Base-by-base conservation (phyloP, 1,284 basidiomycete genomes). In the Cutaneotrichosporon cyanovorans region DNA sequence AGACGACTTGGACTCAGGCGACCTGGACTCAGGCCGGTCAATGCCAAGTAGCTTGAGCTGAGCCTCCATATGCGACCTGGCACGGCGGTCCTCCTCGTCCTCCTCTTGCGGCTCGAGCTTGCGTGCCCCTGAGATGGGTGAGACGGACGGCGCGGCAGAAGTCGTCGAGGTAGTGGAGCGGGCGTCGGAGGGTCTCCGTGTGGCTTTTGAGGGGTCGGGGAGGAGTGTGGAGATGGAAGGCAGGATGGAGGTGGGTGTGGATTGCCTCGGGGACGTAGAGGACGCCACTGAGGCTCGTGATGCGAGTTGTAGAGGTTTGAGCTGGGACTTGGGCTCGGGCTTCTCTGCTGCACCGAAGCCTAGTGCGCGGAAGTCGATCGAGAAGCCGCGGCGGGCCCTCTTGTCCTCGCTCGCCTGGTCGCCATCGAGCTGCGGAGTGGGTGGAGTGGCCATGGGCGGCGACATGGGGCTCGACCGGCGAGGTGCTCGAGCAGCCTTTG, bases 31-130 rank as follows among this genome's bases (percentile, higher is more conserved):
- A 32, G 31, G 31, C n/a, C 12, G 31, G 31, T 32, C 81, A 48
- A 91, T 85, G 9, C 89, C 89, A 86, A 91, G 88, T 25, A 92
- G 74, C 68, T 89, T 89, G 83, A 92, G 84, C 11, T 85, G 85
- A 11, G 88, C 87, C 59, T 85, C 77, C 49, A 91, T 74, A 14
- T 87, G 79, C 67, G 90, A 87, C 48, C 89, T 76, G 68, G 91
- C 89, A 50, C 77, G 77, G 39, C 80, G 77, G 60, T 93, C 89
- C 49, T 92, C 86, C 42, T 92, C 89, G 60, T 90, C 89, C 69
- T 93, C 89, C 34, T 79, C 74, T 77, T 89, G 59, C 83, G 84
- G 60, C 34, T 65, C 67, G 5, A 69, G 58, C 48, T 61, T 69
- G 35, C 63, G 57, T 8, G 56, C 64, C n/a, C 37, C 40, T 25